Evolutionary conservation across 2,329 filamentous ascomycete genomes (phyloP).

Genomic region (Immersiporthe knoxdaviesiana): DNA sequence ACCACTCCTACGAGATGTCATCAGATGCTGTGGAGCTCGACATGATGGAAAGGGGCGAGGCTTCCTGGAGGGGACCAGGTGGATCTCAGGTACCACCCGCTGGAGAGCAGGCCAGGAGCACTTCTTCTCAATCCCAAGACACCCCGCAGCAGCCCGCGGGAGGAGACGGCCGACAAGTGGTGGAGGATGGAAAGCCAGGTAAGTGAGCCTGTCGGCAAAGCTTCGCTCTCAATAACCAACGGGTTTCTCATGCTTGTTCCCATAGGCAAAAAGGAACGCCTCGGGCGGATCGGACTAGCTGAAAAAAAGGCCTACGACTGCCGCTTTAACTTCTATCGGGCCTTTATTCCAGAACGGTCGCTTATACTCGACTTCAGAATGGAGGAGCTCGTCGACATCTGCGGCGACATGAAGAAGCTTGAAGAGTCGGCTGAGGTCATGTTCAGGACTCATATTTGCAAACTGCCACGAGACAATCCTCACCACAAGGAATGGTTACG

Average conservation of each 20-base stretch:
- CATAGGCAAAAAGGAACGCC: neutral
- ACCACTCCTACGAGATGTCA: neutral
- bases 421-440: slow-evolving; percentile 2
- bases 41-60: slow-evolving; percentile 5
- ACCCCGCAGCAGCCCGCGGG: neutral
- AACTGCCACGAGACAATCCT: neutral
- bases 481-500: neutral
- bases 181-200: neutral
- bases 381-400: neutral
- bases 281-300: neutral
- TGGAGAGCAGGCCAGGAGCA: neutral
- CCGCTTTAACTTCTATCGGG: slow-evolving; percentile 18
- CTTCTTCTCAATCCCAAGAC: neutral
- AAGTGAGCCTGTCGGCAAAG: neutral
- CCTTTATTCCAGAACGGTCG: neutral
- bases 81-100: neutral
- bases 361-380: neutral
- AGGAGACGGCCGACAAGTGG: no score
- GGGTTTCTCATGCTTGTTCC: neutral
- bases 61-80: neutral
- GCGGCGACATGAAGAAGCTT: neutral
- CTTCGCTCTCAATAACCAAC: no score
- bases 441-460: neutral
- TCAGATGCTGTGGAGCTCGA: neutral
- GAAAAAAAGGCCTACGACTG: neutral